Evolutionary conservation across 169 alveolate species (phyloP).

Genomic region (Plasmodium gaboni): DNA sequence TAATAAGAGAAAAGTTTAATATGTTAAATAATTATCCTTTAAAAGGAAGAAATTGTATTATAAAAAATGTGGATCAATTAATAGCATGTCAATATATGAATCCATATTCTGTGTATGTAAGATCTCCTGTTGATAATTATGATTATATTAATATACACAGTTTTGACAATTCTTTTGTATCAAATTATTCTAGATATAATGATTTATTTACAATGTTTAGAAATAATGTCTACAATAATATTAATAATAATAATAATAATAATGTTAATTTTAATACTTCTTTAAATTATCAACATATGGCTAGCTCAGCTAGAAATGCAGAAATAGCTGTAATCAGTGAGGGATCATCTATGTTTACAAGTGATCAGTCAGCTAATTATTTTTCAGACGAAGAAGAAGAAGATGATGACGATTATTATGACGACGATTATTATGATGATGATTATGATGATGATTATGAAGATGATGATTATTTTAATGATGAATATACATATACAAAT

Average conservation of each 20-base stretch:
- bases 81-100: conserved; percentile 30
- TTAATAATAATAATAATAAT: no score
- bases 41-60: conserved; percentile 72
- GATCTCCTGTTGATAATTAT: conserved; percentile 57
- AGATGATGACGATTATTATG: conserved; percentile 62
- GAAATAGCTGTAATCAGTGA: conserved; percentile 69
- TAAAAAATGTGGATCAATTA: conserved; percentile 42
- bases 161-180: conserved; percentile 35
- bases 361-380: conserved; percentile 63
- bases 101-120: conserved; percentile 44
- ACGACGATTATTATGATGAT: conserved; percentile 24
- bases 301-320: conserved; percentile 26
- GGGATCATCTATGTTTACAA: conserved; percentile 44
- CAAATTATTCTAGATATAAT: conserved; percentile 60
- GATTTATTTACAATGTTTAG: conserved; percentile 58
- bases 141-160: conserved; percentile 16
- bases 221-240: conserved; percentile 14
- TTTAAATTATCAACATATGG: conserved; percentile 25
- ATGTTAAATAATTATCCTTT: conserved; percentile 33
- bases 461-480: conserved; percentile 31
- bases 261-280: conserved; percentile 11
- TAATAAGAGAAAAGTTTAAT: conserved; percentile 60
- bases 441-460: conserved; percentile 56
- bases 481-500: conserved; percentile 14
- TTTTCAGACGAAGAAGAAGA: conserved; percentile 58